Conservation (phyloP, 2,329 filamentous ascomycete species). For the Furcasterigmium furcatum region DNA sequence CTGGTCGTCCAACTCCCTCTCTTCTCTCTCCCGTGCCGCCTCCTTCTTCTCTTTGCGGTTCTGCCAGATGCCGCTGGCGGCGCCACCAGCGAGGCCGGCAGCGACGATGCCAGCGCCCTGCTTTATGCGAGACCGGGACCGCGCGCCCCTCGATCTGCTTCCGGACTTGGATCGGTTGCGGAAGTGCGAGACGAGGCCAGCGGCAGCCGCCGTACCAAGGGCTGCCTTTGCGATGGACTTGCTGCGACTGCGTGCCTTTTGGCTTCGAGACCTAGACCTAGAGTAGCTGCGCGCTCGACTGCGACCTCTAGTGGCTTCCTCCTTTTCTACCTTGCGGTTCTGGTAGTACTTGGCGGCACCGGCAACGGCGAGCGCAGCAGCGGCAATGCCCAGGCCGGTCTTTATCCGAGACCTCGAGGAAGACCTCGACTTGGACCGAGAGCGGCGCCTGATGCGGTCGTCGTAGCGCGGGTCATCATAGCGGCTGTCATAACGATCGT, state of each 20-base stretch:
- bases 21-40: too few relatives aligned
- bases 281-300: conserved; percentile 43
- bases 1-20: conserved; percentile 28
- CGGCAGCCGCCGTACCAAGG: conserved; percentile 53
- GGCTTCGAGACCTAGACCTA: conserved; percentile 37
- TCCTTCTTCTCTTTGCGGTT: conserved; percentile 59
- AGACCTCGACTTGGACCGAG: conserved; percentile 20
- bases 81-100: conserved; percentile 56
- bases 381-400: conserved; percentile 60
- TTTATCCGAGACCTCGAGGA: conserved; percentile 42
- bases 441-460: conserved; percentile 40
- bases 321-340: conserved; percentile 56
- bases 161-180: conserved; percentile 36
- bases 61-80: conserved; percentile 60
- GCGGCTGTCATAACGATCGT: conserved; percentile 1
- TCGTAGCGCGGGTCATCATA: conserved; percentile 36
- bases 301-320: conserved; percentile 55
- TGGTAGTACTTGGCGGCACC: conserved; percentile 65
- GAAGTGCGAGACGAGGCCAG: conserved; percentile 55
- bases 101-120: conserved; percentile 59
- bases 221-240: conserved; percentile 54
- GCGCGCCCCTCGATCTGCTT: conserved; percentile 25
- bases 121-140: conserved; percentile 44
- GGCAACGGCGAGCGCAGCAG: conserved; percentile 60
- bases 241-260: conserved; percentile 35